Evolutionary conservation across 78 protist species (phyloP).

Genomic region (Isochrysis galbana): DNA sequence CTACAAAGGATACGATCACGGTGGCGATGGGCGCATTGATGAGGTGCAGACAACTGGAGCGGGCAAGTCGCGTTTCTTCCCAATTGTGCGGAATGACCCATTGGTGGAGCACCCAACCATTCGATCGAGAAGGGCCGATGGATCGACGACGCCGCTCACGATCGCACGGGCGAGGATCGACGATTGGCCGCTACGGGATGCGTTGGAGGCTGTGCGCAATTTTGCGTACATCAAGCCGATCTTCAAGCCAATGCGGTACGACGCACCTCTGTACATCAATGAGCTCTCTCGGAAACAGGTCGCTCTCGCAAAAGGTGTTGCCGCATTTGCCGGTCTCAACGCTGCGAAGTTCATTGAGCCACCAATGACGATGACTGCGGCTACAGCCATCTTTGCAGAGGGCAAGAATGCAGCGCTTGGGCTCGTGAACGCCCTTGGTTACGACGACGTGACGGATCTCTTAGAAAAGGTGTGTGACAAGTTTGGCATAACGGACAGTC

Average conservation of each 20-base stretch:
- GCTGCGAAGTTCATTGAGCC: background rate
- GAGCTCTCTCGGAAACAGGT: too few relatives aligned
- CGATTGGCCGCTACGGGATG: background rate
- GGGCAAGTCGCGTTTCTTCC: background rate
- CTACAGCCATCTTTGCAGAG: background rate
- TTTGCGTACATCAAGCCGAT: background rate
- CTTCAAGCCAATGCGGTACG: background rate
- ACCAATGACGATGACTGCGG: too few relatives aligned
- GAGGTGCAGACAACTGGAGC: background rate
- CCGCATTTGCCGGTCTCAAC: background rate
- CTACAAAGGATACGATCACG: background rate
- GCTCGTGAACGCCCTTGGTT: background rate
- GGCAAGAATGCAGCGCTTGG: background rate
- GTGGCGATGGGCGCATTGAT: background rate
- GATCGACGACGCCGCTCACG: background rate
- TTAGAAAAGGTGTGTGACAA: background rate
- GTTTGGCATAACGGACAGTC: background rate
- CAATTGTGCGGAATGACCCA: background rate
- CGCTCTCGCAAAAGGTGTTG: background rate
- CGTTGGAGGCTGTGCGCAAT: background rate
- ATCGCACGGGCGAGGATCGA: background rate
- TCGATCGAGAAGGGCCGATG: background rate
- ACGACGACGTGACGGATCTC: background rate
- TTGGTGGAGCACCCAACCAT: background rate
- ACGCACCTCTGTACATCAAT: background rate